phyloP scores from a whole-genome alignment of 2,329 filamentous ascomycete species.

The Cordyceps cateniannulata region DNA sequence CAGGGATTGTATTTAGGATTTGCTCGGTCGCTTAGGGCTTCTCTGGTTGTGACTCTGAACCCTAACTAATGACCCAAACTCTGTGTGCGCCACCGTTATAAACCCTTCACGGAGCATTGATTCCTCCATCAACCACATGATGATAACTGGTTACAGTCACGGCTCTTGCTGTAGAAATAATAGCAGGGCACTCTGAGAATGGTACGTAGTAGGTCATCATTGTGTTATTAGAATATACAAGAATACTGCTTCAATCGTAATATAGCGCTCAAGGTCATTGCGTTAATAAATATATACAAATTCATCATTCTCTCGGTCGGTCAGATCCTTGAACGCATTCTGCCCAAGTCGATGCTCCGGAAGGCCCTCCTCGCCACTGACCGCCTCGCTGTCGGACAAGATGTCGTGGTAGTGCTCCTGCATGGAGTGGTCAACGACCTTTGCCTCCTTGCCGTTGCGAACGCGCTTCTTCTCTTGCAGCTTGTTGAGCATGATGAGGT shows the following conservation, averaged over 20 bases:
- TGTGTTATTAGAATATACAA: neutral
- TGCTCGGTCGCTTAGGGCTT: too few relatives aligned
- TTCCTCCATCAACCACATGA: too few relatives aligned
- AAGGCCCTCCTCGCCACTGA: slow-evolving; percentile 23
- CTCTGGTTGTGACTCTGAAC: too few relatives aligned
- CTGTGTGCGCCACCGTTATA: too few relatives aligned
- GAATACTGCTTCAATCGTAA: neutral
- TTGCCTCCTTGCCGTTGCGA: slow-evolving; percentile 52
- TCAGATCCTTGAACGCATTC: slow-evolving; percentile 52
- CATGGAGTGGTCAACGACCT: slow-evolving; percentile 57
- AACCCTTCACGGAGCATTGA: too few relatives aligned
- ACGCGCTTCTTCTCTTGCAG: slow-evolving; percentile 49
- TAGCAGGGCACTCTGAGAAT: too few relatives aligned
- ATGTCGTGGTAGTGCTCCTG: slow-evolving; percentile 37
- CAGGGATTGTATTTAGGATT: too few relatives aligned
- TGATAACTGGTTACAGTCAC: too few relatives aligned
- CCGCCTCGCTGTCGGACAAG: slow-evolving; percentile 14
- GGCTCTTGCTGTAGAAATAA: too few relatives aligned
- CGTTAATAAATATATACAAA: slow-evolving; percentile 56
- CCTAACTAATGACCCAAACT: too few relatives aligned
- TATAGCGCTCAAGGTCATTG: neutral
- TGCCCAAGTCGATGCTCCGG: slow-evolving; percentile 31
- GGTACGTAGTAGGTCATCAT: neutral
- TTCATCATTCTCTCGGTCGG: slow-evolving; percentile 61
- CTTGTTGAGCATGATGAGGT: slow-evolving; percentile 51